phyloP scores from a whole-genome alignment of 495 filamentous ascomycete species.

The Hamigera avellanea region DNA sequence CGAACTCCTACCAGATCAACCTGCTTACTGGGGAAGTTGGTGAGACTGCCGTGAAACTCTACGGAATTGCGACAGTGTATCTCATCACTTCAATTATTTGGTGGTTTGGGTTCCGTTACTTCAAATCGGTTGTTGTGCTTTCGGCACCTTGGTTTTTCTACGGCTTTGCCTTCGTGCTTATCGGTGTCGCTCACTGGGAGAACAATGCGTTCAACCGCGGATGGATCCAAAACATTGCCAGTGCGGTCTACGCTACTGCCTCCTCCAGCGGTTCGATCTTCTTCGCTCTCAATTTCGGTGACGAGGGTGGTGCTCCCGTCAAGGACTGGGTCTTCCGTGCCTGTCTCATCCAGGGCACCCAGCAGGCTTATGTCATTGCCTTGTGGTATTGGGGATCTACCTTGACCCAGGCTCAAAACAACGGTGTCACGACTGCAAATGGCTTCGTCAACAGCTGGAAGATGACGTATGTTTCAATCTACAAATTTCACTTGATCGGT shows the following conservation, averaged over 20 bases:
- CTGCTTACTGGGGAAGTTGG: constrained; percentile 54
- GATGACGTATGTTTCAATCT: constrained; percentile 28
- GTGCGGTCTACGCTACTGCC: constrained; percentile 34
- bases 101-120: constrained; percentile 53
- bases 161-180: constrained; percentile 52
- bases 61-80: constrained; percentile 55
- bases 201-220: constrained; percentile 26
- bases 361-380: constrained; percentile 38
- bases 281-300: constrained; percentile 41
- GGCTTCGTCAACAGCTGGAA: constrained; percentile 33
- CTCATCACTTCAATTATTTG: constrained; percentile 48
- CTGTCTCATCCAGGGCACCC: constrained; percentile 39
- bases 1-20: constrained; percentile 64
- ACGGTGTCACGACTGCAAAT: constrained; percentile 22
- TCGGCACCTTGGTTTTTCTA: constrained; percentile 53
- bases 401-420: constrained; percentile 23
- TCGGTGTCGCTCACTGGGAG: constrained; percentile 52
- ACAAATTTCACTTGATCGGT: not conserved
- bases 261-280: constrained; percentile 40
- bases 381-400: constrained; percentile 42
- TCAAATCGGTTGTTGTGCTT: constrained; percentile 50
- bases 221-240: constrained; percentile 39
- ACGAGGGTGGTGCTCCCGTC: constrained; percentile 36
- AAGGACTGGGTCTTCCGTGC: constrained; percentile 42
- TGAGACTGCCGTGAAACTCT: constrained; percentile 50